Evolutionary conservation across 306 rosid genomes (phyloP).

Genomic region (barrel medic (Medicago truncatula)): MtrunA17r5.0-ANR NC_053042.1:35584001-35584500

Average conservation of each 20-base stretch:
- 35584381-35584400: slow-evolving; percentile 52
- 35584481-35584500: slow-evolving; percentile 56
- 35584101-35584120: neutral
- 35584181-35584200: neutral
- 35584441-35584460: slow-evolving; percentile 91
- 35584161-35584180: slow-evolving; percentile 6
- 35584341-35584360: slow-evolving; percentile 95
- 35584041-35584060: too few relatives aligned
- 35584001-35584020: too few relatives aligned
- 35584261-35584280: slow-evolving; percentile 38
- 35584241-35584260: slow-evolving; percentile 52
- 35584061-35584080: too few relatives aligned
- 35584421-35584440: slow-evolving; percentile 72
- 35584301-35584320: slow-evolving; percentile 80
- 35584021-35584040: too few relatives aligned
- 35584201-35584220: slow-evolving; percentile 35
- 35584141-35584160: neutral
- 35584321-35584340: slow-evolving; percentile 93
- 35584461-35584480: slow-evolving; percentile 82
- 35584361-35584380: slow-evolving; percentile 59
- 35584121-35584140: neutral
- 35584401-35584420: slow-evolving; percentile 73
- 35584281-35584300: slow-evolving; percentile 86
- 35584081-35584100: too few relatives aligned
- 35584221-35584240: slow-evolving; percentile 30